Evolutionary conservation across 345 rosid genomes (phyloP), one percentile per base, ranked within the genome.

Genomic region (Gossypium mustelinum): DNA sequence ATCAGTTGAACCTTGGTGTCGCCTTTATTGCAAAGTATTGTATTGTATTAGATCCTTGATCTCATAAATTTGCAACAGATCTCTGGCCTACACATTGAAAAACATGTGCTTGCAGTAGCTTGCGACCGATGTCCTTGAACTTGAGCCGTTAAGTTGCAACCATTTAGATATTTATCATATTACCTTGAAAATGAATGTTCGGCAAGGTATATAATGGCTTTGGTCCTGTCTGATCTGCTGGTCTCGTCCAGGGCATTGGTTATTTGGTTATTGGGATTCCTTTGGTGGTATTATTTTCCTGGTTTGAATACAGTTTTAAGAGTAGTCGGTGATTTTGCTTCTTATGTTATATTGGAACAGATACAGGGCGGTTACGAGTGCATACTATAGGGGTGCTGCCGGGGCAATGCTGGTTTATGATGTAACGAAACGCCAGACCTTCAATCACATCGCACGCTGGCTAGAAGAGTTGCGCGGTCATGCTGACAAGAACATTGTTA

Each of bases 321-420:
- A 5, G 7, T 34, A 34, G 41, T 5, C 41, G 22, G 8, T 79
- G 72, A 54, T 62, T 55, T 43, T 59, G 14, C 27, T 68, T 41
- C 41, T 34, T 34, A 0, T 11, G 17, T 44, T 45, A 8, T 72
- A 71, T 34, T 34, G 41, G 41, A 34, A 65, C 90, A 90, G 95
- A 64, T 90, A 90, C 75, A 87, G 94, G 80, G 94, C 97, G 0
- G 97, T 91, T 44, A 91, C 94, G 43, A 91, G 94, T 76, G 94
- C 97, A 44, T 91, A 88, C 72, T 91, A 89, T 76, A 83, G 97
- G 74, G 97, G 97, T 68, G 94, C 97, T 47, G 92, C 88, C 20
- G 97, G 97, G 44, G 97, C 97, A 43, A 89, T 91, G 92, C 77
- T 91, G 57, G 97, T 91, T 34, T 91, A 87, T 1, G 97, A 91